Evolutionary conservation across 352 stramenopile genomes (phyloP).

Genomic region (Pythium brassicae): DNA sequence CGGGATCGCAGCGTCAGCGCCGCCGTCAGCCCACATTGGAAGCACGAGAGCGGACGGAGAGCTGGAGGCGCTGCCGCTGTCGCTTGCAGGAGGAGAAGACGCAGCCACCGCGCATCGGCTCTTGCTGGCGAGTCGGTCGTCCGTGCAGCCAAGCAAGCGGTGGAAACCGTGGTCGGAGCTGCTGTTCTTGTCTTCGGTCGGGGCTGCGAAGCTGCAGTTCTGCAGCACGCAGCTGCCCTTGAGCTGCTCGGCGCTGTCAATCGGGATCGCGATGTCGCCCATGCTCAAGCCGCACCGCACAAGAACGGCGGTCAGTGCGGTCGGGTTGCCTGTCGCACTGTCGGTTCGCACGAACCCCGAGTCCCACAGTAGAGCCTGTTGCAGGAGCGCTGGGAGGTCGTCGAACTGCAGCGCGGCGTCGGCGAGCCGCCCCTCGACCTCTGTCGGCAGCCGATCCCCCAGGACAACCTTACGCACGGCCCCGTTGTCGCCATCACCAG

Average conservation of each 20-base stretch:
- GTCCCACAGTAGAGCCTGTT: conserved; percentile 34
- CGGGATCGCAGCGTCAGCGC: conserved; percentile 10
- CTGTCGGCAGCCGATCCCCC: conserved; percentile 7
- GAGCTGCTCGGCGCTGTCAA: neutral
- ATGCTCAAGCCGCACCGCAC: conserved; percentile 25
- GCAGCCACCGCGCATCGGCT: conserved; percentile 6
- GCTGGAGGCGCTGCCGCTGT: neutral
- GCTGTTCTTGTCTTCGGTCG: neutral
- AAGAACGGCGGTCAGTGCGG: conserved; percentile 18
- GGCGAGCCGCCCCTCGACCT: conserved; percentile 17
- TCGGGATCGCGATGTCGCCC: conserved; percentile 26
- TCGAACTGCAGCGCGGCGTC: conserved; percentile 17
- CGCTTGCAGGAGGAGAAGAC: neutral
- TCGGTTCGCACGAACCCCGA: conserved; percentile 22
- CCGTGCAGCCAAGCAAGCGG: conserved; percentile 14
- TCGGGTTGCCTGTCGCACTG: neutral
- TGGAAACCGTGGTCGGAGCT: too few relatives aligned
- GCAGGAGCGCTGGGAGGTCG: conserved; percentile 20
- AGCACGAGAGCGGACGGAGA: too few relatives aligned
- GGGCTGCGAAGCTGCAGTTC: too few relatives aligned
- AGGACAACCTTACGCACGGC: conserved; percentile 1
- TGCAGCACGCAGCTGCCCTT: conserved; percentile 15
- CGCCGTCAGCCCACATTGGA: conserved; percentile 19
- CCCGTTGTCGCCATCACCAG: neutral
- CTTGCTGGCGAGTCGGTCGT: conserved; percentile 13